Evolutionary conservation across 1,284 basidiomycete species (phyloP).

Genomic region (Earliella scabrosa): DNA sequence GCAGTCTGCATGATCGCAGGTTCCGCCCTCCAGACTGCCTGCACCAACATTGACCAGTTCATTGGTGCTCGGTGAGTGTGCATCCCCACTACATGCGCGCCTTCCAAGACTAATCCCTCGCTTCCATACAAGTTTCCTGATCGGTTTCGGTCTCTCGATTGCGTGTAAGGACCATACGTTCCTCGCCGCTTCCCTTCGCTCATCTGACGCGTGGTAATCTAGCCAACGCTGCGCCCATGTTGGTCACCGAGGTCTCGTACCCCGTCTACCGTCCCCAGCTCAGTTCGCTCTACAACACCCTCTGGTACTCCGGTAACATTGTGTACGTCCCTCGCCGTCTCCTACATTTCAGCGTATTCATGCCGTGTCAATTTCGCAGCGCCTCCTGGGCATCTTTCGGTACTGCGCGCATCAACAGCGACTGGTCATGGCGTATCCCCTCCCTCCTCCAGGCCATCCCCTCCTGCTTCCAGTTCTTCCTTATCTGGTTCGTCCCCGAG

Average conservation of each 20-base stretch:
- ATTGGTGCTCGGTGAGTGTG: slow-evolving; percentile 74
- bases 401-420: slow-evolving; percentile 63
- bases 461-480: slow-evolving; percentile 59
- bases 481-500: slow-evolving; percentile 70
- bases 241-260: slow-evolving; percentile 80
- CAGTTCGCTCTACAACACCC: slow-evolving; percentile 78
- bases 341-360: not conserved
- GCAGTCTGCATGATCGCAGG: slow-evolving; percentile 66
- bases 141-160: slow-evolving; percentile 81
- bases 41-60: slow-evolving; percentile 79
- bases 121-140: slow-evolving; percentile 61
- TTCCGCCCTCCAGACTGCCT: slow-evolving; percentile 72
- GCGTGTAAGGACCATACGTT: slow-evolving; percentile 45
- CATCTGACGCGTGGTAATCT: slow-evolving; percentile 13
- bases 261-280: slow-evolving; percentile 76
- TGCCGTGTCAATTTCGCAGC: slow-evolving; percentile 35
- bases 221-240: slow-evolving; percentile 73
- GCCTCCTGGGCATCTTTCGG: slow-evolving; percentile 81
- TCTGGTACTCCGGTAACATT: slow-evolving; percentile 80
- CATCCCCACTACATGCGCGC: no score
- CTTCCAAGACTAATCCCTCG: no score
- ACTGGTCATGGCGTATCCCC: slow-evolving; percentile 80
- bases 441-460: slow-evolving; percentile 70
- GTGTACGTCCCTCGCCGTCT: slow-evolving; percentile 49
- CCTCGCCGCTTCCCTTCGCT: not conserved